Percentiles rank a stretch among this genome's conserved stretches.
These are phyloP conservation scores for Pestalotiopsis sp. DNA, from an alignment of 2,329 filamentous ascomycete species.

Conservation along the genomic window DNA sequence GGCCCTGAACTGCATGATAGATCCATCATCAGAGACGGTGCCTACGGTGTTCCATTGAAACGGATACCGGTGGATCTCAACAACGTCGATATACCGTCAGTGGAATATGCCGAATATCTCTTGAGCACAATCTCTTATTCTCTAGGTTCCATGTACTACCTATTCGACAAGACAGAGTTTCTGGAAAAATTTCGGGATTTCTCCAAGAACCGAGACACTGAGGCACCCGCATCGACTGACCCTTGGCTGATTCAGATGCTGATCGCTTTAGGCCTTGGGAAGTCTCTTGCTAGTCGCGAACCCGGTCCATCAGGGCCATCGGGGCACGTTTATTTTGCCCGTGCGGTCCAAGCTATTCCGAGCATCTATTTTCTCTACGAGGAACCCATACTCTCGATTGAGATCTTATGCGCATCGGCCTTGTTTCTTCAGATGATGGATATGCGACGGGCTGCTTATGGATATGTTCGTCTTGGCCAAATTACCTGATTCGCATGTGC, in stretches of 20 bases:
- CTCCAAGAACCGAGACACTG: background rate
- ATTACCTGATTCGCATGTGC: background rate
- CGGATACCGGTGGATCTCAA: background rate
- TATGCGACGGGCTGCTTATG: background rate
- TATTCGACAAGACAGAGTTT: background rate
- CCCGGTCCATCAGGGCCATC: background rate
- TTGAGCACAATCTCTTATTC: constrained; percentile 1
- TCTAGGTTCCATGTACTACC: background rate
- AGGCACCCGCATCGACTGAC: background rate
- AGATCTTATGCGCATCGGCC: background rate
- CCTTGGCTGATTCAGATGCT: constrained; percentile 3
- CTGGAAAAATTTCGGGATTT: background rate
- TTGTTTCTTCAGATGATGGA: constrained; percentile 1
- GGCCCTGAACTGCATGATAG: background rate
- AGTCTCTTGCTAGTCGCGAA: background rate
- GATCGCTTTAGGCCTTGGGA: background rate
- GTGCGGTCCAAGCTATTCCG: background rate
- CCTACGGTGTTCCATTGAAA: background rate
- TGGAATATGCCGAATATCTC: background rate
- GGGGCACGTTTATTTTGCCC: background rate
- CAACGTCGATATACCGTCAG: background rate
- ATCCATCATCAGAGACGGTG: background rate
- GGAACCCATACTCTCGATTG: background rate
- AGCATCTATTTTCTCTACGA: background rate
- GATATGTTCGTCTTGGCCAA: background rate